Base-by-base conservation (phyloP, 768 basidiomycete species). In the Agrocybe chaxingu region DNA sequence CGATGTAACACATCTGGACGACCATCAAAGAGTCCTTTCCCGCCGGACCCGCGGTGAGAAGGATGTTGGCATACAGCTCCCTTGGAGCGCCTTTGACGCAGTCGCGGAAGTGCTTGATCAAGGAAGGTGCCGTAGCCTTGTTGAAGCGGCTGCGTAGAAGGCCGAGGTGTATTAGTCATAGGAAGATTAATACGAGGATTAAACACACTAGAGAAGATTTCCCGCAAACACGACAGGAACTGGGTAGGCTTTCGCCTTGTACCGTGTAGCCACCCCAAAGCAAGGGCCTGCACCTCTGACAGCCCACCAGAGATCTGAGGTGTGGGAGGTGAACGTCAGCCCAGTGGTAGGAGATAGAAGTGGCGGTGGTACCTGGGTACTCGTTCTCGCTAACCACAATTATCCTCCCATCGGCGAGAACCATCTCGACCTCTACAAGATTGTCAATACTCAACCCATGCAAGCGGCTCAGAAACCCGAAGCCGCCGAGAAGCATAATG, bases 221-320 rank as follows among this genome's bases (percentile, higher is more conserved):
- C 94, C 94, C 8, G 94, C 91, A 59, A 92, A 95, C 3, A 94
- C 92, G 6, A 91, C 84, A 7, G 92, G 92, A 8, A 96, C 82
- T 1, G 92, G 92, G 67, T 79, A 95, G 16, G 93, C 94, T 62
- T 81, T 87, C 6, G 87, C 89, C 60, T 90, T 89, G 70, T 92
- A 95, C n/a, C 92, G 81, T 10, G 89, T 94, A 13, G 83, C 88
- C 45, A 98, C 77, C 8, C 93, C 92, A 33, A 96, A 77, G 7
- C 84, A 79, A 0, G 92, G 78, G 0, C 94, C 94, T 9, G 87
- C 89, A 5, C 91, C 92, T 46, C 90, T 81, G 40, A 92, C 66
- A 8, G 84, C 92, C 90, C 91, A 94, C 85, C 86, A 92, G 9
- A 94, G 74, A 61, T 92, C 92, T 92, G 38, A 47, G 9, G 32